A percentile compares a stretch with the other conserved stretches of the same genome.
Evolutionary conservation across 2,329 filamentous ascomycete species (phyloP).

Genomic region (Pseudogymnoascus sp.): DNA sequence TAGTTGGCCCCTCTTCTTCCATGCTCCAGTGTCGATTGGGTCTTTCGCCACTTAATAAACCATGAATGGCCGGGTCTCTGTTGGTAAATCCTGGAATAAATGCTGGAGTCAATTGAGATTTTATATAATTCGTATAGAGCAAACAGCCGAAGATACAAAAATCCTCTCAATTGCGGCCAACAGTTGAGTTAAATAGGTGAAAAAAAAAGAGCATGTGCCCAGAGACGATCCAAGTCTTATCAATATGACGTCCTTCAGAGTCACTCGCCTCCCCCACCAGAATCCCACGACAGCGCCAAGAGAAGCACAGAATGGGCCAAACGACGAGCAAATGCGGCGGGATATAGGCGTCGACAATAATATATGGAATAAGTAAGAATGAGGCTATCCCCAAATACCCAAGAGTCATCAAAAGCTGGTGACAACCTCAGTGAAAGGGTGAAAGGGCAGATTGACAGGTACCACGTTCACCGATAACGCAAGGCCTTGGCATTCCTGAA

Average conservation of each 20-base stretch:
- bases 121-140: neutral
- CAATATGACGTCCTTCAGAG: conserved; percentile 1
- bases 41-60: neutral
- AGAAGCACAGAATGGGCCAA: neutral
- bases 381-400: neutral
- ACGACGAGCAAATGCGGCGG: neutral
- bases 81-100: neutral
- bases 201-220: conserved; percentile 4
- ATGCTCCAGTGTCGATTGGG: neutral
- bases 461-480: conserved; percentile 4
- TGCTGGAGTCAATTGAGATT: neutral
- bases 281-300: neutral
- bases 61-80: neutral
- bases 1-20: conserved; percentile 5
- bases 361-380: neutral
- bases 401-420: neutral
- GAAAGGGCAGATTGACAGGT: neutral
- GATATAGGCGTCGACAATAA: neutral
- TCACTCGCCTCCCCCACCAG: neutral
- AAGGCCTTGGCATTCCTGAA: neutral
- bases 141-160: neutral
- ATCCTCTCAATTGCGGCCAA: neutral
- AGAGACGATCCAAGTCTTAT: conserved; percentile 1
- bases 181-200: neutral
- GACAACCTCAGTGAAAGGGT: neutral